A percentile compares a stretch with the other conserved stretches of the same genome.
Evolutionary conservation across 495 filamentous ascomycete genomes (phyloP).

Genomic region (Hypoxylon rickii): DNA sequence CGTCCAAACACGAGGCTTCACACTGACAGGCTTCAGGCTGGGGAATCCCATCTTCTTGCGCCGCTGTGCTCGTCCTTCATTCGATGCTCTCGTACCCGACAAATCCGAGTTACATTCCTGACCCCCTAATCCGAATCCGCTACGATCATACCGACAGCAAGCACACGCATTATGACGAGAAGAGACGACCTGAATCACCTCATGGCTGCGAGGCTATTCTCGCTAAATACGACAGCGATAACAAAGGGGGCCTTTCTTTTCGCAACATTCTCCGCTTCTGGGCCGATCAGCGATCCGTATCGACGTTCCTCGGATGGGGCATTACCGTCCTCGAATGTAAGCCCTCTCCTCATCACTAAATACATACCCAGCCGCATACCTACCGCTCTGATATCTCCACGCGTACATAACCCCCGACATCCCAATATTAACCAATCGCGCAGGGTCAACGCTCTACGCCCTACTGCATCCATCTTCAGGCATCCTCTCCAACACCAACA

Average conservation of each 20-base stretch:
- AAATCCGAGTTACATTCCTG: neutral
- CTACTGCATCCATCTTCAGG: neutral
- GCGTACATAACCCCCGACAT: neutral
- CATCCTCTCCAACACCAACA: conserved; percentile 4
- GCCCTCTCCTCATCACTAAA: neutral
- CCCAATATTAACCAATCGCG: neutral
- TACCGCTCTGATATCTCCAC: neutral
- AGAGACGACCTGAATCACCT: neutral
- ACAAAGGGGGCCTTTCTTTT: conserved; percentile 7
- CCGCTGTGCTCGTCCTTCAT: conserved; percentile 3
- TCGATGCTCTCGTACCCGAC: conserved; percentile 7
- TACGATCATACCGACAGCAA: neutral
- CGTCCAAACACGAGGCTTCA: neutral
- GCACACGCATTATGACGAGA: neutral
- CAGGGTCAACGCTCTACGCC: conserved; percentile 6
- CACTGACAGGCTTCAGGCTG: conserved; percentile 2
- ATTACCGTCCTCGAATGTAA: conserved; percentile 12
- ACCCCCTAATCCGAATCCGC: neutral
- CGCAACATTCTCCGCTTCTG: conserved; percentile 1
- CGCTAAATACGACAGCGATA: conserved; percentile 1
- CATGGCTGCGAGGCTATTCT: conserved; percentile 9
- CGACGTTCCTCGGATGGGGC: neutral
- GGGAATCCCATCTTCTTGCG: conserved; percentile 1
- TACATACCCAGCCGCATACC: no score
- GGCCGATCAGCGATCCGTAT: neutral